A percentile compares a stretch with the other conserved stretches of the same genome.
These are phyloP conservation scores for Chrysosphaeria jannelii DNA, from an alignment of 2,329 filamentous ascomycete species.

Conservation along the genomic window DNA sequence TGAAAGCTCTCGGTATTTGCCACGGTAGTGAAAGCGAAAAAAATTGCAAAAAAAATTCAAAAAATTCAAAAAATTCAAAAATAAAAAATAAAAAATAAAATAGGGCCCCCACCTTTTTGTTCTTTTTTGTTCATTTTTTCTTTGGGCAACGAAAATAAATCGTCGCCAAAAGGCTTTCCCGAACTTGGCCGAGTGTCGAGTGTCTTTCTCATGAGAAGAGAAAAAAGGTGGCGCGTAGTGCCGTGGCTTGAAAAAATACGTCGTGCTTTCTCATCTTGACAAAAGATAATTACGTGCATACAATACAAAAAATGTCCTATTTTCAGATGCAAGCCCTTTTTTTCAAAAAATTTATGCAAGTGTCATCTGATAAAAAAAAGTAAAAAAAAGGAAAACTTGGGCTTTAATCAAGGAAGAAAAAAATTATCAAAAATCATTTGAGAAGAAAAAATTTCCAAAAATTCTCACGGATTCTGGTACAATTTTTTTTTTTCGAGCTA, in stretches of 20 bases:
- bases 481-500: neutral
- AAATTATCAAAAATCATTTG: no score
- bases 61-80: neutral
- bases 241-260: no score
- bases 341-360: neutral
- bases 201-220: neutral
- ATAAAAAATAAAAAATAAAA: neutral
- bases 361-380: neutral
- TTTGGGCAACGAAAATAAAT: neutral
- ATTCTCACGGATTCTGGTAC: neutral
- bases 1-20: no score
- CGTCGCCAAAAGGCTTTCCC: neutral
- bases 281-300: no score
- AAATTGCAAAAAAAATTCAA: neutral
- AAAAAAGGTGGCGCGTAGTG: neutral
- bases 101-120: conserved; percentile 1
- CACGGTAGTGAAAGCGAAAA: neutral
- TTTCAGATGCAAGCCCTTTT: no score
- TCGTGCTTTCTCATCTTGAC: no score
- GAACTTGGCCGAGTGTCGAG: neutral
- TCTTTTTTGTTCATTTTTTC: neutral
- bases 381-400: conserved; percentile 1
- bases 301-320: no score
- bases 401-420: no score
- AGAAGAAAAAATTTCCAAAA: neutral